Conservation (phyloP, 768 basidiomycete species). For the Termitomyces sp. region DNA sequence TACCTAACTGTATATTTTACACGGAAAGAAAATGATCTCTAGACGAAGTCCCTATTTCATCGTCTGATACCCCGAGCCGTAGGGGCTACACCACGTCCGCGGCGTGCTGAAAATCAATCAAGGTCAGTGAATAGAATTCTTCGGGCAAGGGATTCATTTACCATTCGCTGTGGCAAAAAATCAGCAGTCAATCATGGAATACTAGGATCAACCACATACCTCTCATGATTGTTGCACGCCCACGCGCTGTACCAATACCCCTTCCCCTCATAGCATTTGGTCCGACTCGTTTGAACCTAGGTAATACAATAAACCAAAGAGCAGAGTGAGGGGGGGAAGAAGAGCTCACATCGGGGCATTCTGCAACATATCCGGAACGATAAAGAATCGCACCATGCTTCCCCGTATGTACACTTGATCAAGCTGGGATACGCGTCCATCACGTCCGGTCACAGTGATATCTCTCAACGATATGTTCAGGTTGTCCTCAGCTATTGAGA, state of each 20-base stretch:
- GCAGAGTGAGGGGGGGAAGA: background rate
- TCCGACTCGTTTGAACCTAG: constrained; percentile 97
- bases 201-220: constrained; percentile 46
- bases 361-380: constrained; percentile 98
- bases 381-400: constrained; percentile 97
- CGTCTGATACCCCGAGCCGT: constrained; percentile 79
- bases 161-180: constrained; percentile 60
- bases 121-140: background rate
- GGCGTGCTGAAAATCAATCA: constrained; percentile 54
- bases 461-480: constrained; percentile 94
- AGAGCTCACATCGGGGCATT: constrained; percentile 92
- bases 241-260: constrained; percentile 98
- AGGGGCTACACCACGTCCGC: constrained; percentile 74
- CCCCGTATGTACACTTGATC: constrained; percentile 99
- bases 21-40: constrained; percentile 5
- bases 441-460: constrained; percentile 95
- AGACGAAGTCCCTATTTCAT: constrained; percentile 29
- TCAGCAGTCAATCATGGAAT: constrained; percentile 11
- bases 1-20: constrained; percentile 9
- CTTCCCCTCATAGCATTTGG: constrained; percentile 98
- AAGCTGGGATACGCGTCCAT: constrained; percentile 96
- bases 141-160: constrained; percentile 30
- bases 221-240: constrained; percentile 97
- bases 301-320: background rate
- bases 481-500: constrained; percentile 87